Conservation (phyloP, 2,329 filamentous ascomycete species). For the Pestalotiopsis sp. region DNA sequence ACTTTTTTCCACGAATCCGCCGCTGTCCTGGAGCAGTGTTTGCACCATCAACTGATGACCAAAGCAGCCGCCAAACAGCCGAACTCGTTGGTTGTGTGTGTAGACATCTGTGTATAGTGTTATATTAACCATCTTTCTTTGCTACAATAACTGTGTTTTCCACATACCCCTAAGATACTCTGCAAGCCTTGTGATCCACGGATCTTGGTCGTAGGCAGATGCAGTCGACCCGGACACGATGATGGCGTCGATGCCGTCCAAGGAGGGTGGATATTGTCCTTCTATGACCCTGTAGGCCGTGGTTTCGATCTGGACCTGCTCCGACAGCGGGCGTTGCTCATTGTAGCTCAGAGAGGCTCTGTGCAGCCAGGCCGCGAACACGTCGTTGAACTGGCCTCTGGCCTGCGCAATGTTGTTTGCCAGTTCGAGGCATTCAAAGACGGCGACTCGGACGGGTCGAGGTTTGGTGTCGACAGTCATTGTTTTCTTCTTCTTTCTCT, state of each 20-base stretch:
- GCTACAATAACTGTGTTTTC: not conserved
- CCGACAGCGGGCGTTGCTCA: not conserved
- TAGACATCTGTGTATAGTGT: conserved; percentile 2
- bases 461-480: not conserved
- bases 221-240: not conserved
- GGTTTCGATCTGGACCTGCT: not conserved
- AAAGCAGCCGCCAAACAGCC: conserved; percentile 14
- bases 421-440: not conserved
- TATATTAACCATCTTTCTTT: not conserved
- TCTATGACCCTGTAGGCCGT: not conserved
- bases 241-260: not conserved
- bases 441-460: not conserved
- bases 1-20: conserved; percentile 5
- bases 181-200: not conserved
- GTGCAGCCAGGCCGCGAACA: not conserved
- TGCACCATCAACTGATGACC: conserved; percentile 15
- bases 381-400: not conserved
- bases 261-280: not conserved
- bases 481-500: not conserved
- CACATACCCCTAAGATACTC: not conserved
- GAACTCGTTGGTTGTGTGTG: conserved; percentile 4
- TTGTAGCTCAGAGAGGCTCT: not conserved
- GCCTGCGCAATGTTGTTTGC: not conserved
- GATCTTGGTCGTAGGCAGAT: not conserved
- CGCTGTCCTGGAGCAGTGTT: conserved; percentile 4